Evolutionary conservation across 345 rosid genomes (phyloP).

Genomic region (Melaleuca quinquenervia): DNA sequence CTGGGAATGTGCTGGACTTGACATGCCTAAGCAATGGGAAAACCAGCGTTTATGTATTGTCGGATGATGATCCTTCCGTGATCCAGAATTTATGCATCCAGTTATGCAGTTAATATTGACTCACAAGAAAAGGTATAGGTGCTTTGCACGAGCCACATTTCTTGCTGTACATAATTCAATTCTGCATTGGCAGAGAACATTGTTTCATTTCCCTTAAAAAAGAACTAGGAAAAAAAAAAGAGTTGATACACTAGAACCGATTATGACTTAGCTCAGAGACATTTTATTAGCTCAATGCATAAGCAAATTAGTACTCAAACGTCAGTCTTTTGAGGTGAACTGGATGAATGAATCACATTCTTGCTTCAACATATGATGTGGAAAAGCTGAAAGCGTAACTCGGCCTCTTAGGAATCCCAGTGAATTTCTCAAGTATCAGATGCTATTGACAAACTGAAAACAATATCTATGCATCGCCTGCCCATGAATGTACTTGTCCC

Average conservation of each 20-base stretch:
- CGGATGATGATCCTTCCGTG: constrained; percentile 3
- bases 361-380: neutral
- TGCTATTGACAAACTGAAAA: neutral
- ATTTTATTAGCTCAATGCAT: neutral
- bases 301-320: neutral
- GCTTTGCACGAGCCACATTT: neutral
- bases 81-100: constrained; percentile 40
- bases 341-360: neutral
- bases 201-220: neutral
- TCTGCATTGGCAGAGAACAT: neutral
- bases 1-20: constrained; percentile 42
- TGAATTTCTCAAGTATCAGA: neutral
- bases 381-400: neutral
- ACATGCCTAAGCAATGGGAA: constrained; percentile 50
- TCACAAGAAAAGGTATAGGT: neutral
- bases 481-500: neutral
- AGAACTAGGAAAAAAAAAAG: neutral
- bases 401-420: neutral
- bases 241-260: neutral
- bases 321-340: neutral
- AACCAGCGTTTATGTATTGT: constrained; percentile 19
- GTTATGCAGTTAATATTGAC: constrained; percentile 27
- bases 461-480: neutral
- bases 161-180: neutral
- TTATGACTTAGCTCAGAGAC: neutral